Evolutionary conservation across 2,329 filamentous ascomycete species (phyloP), one percentile per base, ranked within the genome.

Genomic region (Botrytis deweyae): DNA sequence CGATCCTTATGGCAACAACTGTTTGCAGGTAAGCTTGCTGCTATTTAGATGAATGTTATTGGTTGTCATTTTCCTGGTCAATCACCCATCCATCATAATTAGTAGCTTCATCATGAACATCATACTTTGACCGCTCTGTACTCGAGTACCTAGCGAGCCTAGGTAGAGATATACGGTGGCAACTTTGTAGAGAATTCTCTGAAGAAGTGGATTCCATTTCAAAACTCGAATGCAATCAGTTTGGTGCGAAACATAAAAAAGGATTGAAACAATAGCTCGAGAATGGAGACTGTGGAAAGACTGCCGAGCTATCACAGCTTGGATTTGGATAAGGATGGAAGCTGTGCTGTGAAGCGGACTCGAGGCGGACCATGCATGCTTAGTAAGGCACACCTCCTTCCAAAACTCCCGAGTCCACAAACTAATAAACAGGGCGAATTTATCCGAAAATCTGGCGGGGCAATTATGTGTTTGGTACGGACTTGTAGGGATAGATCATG

Each of bases 391-490:
- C 38, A 33, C 29, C 3, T 12, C 25, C 25, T 40, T 44, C 40
- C 40, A 3, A 29, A 44, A 29, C 62, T n/a, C 42, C 29, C 29
- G 29, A 29, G 29, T 29, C 29, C 18, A 4, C 14, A 38, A 62
- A 25, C 7, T 6, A 8, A 22, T 6, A 8, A 22, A 29, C 16
- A 33, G n/a, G 18, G 16, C 29, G 6, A 36, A n/a, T 38, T 40
- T n/a, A 62, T 62, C 59, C 59, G 62, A 29, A 44, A 40, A 29
- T 64, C 62, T 6, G 29, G 62, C n/a, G 62, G 62, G 62, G 61
- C 61, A 42, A 63, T 63, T 6, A 25, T n/a, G 29, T 61, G 33
- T 29, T 55, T 29, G 52, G 52, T 29, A 36, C 38, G 40, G 16
- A 42, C 40, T 42, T 38, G 22, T 52, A n/a, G 49, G 46, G 46